Evolutionary conservation across 2,329 filamentous ascomycete species (phyloP), one percentile per base, ranked within the genome.

Genomic region (Ceratocystis alfenasii): DNA sequence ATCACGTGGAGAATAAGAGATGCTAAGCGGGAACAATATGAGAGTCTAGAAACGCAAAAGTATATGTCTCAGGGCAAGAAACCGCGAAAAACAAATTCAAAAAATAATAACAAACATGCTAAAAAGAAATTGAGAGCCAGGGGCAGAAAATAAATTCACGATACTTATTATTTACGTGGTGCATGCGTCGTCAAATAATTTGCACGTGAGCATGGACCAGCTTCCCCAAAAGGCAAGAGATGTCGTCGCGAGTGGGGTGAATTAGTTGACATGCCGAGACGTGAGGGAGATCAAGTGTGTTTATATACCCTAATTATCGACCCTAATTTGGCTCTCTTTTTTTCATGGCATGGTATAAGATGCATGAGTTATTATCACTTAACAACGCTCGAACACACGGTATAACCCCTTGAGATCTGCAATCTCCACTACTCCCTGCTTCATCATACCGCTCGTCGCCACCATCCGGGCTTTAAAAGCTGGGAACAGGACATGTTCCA

Each of bases 401-500:
- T 99, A 99, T 67, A 99, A 74, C 0, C 92, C 91, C 75, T 96
- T 97, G 67, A 97, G 75, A 76, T 95, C 90, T 1, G 94, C 93
- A 62, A 96, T 85, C 75, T 99, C 93, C 60, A 95, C 77, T 10
- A 96, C 84, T 7, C 79, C 82, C 0, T 85, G 88, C 63, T 86
- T 84, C 76, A 95, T 83, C 71, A 97, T 76, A 4, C 82, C 80
- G 69, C 83, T 87, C 7, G 94, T 96, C 22, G 90, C 92, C 66
- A 97, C 84, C 60, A 99, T 76, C 66, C 91, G 81, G 4, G 87
- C 80, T 74, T 90, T 90, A 72, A 96, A 89, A 0, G 91, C 90
- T 0, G 94, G 94, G 70, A 99, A 97, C 66, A 99, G 81, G 8
- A 91, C 79, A 75, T 95, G 84, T 75, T 99, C 93, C 1, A 99